These are phyloP conservation scores for Pulveroboletus ravenelii DNA, from an alignment of 768 basidiomycete genomes.

Conservation along the genomic window DNA sequence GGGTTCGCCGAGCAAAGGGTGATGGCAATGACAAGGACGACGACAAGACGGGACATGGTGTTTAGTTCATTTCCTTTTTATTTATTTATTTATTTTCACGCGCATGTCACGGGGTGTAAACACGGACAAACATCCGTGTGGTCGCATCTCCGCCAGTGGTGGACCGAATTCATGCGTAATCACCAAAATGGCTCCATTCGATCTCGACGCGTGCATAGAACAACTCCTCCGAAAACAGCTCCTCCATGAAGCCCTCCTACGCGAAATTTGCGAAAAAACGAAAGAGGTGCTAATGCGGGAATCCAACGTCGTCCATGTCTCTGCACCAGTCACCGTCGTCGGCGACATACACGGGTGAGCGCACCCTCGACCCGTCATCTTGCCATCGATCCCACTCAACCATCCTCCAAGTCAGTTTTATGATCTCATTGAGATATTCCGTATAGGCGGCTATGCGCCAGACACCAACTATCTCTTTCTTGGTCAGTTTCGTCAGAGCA, in stretches of 20 bases:
- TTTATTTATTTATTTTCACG: constrained; percentile 13
- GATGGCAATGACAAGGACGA: neutral
- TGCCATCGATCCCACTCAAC: constrained; percentile 31
- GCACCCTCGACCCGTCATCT: constrained; percentile 13
- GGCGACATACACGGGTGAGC: constrained; percentile 98
- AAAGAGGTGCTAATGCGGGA: constrained; percentile 99
- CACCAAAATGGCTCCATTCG: constrained; percentile 55
- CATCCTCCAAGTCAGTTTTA: constrained; percentile 85
- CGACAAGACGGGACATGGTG: neutral
- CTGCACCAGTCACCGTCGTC: constrained; percentile 95
- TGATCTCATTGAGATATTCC: constrained; percentile 97
- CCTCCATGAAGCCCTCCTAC: constrained; percentile 87
- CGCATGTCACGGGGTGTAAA: constrained; percentile 10
- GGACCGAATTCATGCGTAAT: constrained; percentile 2
- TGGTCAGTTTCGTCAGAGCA: constrained; percentile 48
- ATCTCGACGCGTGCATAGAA: constrained; percentile 94
- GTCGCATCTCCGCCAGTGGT: neutral
- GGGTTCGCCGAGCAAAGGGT: constrained; percentile 5
- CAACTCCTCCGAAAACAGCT: constrained; percentile 89
- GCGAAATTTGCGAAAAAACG: constrained; percentile 99
- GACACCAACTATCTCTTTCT: constrained; percentile 98
- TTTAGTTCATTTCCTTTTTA: neutral
- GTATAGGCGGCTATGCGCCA: constrained; percentile 95
- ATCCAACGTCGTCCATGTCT: constrained; percentile 96
- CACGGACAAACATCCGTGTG: constrained; percentile 14